A percentile compares a stretch with the other conserved stretches of the same genome.
Conservation (phyloP, 768 basidiomycete species). For the Tulasnella calospora region DNA sequence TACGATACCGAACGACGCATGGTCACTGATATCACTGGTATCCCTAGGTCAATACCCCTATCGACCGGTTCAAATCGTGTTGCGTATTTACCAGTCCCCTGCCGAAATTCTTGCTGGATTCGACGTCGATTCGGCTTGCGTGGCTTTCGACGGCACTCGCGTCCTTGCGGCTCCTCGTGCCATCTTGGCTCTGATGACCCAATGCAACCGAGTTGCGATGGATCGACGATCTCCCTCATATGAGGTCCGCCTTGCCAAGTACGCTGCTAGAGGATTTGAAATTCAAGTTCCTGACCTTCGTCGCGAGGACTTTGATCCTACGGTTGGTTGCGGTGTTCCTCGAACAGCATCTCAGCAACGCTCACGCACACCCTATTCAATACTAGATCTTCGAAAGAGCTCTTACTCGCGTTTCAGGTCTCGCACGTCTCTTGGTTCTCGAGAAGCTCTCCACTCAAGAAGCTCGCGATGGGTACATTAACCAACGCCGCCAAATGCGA, state of each 20-base stretch:
- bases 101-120: constrained; percentile 64
- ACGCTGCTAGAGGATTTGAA: constrained; percentile 52
- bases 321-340: constrained; percentile 37
- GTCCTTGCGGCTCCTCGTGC: constrained; percentile 59
- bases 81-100: constrained; percentile 59
- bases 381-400: constrained; percentile 56
- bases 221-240: constrained; percentile 57
- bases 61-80: constrained; percentile 57
- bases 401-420: constrained; percentile 53
- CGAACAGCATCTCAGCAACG: constrained; percentile 43
- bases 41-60: constrained; percentile 57
- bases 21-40: no score
- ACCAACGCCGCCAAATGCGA: constrained; percentile 48
- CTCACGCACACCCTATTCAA: not conserved
- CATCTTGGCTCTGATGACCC: constrained; percentile 60
- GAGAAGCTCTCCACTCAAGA: constrained; percentile 49
- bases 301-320: constrained; percentile 54
- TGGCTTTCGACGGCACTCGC: constrained; percentile 50
- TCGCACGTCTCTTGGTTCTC: constrained; percentile 57
- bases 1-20: no score
- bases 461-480: constrained; percentile 46
- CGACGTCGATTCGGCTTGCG: constrained; percentile 62
- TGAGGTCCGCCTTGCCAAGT: constrained; percentile 58
- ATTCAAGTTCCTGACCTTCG: constrained; percentile 51
- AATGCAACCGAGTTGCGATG: constrained; percentile 59